Conservation (phyloP, 2,329 filamentous ascomycete genomes). For the Xylaria sp. region DNA sequence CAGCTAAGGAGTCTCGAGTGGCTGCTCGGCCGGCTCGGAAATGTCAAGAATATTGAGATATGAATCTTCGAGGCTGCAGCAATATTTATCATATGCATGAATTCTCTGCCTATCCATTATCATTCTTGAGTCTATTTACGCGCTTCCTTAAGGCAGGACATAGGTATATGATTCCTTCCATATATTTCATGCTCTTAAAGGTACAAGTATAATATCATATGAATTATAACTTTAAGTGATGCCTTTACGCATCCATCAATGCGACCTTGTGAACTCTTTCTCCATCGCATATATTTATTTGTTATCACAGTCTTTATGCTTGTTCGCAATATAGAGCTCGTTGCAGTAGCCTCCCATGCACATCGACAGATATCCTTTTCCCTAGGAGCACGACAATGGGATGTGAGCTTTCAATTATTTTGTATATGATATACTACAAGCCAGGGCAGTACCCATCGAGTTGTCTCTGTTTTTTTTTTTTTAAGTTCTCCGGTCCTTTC, state of each 20-base stretch:
- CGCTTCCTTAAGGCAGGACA: background rate
- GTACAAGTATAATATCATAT: background rate
- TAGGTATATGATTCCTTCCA: no score
- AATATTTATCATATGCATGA: conserved; percentile 1
- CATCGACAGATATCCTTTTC: background rate
- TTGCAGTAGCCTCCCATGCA: background rate
- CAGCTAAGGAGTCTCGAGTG: conserved; percentile 20
- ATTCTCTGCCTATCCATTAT: background rate
- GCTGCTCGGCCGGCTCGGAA: conserved; percentile 7
- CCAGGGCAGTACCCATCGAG: no score
- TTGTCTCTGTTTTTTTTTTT: no score
- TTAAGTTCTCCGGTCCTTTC: background rate
- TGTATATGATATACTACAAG: background rate
- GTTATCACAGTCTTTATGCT: background rate
- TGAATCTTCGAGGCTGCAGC: conserved; percentile 6
- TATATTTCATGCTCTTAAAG: no score
- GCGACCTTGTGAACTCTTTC: background rate
- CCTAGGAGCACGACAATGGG: background rate
- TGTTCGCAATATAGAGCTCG: background rate
- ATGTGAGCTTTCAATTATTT: background rate
- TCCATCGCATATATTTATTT: background rate
- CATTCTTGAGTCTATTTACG: background rate
- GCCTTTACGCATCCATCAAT: background rate
- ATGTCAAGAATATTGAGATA: background rate
- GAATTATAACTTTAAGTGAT: background rate